Base-by-base conservation (phyloP, 352 stramenopile genomes). In the Peronosclerospora sorghi region DNA sequence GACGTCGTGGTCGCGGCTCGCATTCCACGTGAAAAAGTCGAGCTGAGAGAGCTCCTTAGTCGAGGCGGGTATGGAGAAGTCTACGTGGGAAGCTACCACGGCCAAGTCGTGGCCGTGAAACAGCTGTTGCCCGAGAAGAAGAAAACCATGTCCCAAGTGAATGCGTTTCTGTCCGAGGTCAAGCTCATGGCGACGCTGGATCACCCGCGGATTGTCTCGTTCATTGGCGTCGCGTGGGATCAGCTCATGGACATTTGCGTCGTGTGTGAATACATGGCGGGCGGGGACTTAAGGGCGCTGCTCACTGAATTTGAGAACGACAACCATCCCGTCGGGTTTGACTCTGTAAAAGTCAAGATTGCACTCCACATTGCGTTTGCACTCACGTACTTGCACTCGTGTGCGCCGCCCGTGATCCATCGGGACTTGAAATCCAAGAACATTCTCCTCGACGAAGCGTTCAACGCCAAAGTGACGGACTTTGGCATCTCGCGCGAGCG, bases 231-330 rank as follows among this genome's bases (percentile, higher is more conserved):
- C 10, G 61, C 64, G 1, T 78, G 63, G 67, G 62, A 68, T n/a
- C 56, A 54, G 12, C 48, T 71, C 18, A 56, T 41, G 0, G 53
- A 70, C 21, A 42, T 82, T n/a, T 68, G 64, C 28, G 65, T 79
- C 2, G 48, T 85, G 5, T 73, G 62, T 4, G 69, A 85, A 42
- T 82, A 61, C 53, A 78, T 85, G 67, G 57, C 59, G 21, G 72
- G 72, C 27, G 72, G 72, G 8, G 65, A 84, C 37, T 45, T 84
- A 24, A 54, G 66, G 9, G 51, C 51, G 7, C 59, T 73, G 47
- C 51, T 84, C 2, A 48, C 47, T 27, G 45, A 55, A 9, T 63
- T 57, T 5, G 52, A 61, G 4, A 45, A 65, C 12, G 51, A 57
- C 1, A 14, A 43, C 4, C 19, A 21, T 8, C 54, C 46, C 0